Evolutionary conservation across 1,284 basidiomycete genomes (phyloP).

Genomic region (Ganoderma meredithae): DNA sequence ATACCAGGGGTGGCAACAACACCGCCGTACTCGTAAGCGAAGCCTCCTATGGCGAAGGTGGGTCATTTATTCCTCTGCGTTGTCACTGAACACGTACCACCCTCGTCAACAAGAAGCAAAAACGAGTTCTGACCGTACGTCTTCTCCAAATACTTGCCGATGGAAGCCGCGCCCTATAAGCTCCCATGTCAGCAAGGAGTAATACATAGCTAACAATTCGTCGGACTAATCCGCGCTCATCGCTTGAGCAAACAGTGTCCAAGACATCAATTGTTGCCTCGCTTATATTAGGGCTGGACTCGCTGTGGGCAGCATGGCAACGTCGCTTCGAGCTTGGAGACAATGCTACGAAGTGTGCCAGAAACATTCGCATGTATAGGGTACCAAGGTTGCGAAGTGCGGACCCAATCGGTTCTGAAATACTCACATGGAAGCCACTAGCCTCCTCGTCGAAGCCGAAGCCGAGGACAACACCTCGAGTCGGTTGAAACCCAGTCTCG

Average conservation of each 20-base stretch:
- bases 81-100: slow-evolving; percentile 42
- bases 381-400: too few relatives aligned
- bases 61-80: neutral
- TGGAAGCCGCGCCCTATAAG: slow-evolving; percentile 54
- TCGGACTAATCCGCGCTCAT: slow-evolving; percentile 16
- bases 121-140: slow-evolving; percentile 62
- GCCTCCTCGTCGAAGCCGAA: slow-evolving; percentile 80
- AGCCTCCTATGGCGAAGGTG: slow-evolving; percentile 41
- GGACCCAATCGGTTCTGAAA: neutral
- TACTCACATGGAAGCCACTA: slow-evolving; percentile 54
- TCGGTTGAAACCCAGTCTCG: slow-evolving; percentile 58
- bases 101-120: slow-evolving; percentile 62
- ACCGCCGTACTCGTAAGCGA: slow-evolving; percentile 44
- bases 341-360: neutral
- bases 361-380: neutral
- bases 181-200: neutral
- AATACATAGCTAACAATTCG: neutral
- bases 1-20: slow-evolving; percentile 59
- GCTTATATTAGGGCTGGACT: neutral
- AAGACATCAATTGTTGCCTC: neutral
- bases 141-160: slow-evolving; percentile 54
- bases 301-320: neutral
- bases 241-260: neutral
- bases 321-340: neutral
- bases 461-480: slow-evolving; percentile 62